phyloP scores from a whole-genome alignment of 2,329 filamentous ascomycete genomes.

The Leptographium wingfieldii region DNA sequence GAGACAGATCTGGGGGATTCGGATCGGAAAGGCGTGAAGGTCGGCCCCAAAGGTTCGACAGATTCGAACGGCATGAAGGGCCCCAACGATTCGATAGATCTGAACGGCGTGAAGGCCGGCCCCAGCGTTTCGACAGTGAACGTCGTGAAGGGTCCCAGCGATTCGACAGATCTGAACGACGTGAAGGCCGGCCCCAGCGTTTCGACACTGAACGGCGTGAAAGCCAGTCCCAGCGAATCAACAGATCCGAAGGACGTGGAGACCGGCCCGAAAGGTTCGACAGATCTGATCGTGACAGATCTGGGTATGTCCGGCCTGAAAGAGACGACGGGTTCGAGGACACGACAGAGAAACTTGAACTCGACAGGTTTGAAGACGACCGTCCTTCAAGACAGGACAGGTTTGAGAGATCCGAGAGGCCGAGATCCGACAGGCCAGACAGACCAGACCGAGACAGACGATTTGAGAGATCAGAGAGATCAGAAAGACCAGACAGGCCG shows the following conservation, averaged over 20 bases:
- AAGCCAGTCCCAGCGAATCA: not conserved
- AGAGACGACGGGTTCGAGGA: not conserved
- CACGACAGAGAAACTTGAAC: not conserved
- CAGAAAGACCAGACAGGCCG: not conserved
- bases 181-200: not conserved
- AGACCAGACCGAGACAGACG: not conserved
- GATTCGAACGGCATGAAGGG: not conserved
- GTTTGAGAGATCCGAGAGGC: not conserved
- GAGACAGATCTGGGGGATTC: not conserved
- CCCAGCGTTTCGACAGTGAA: too few relatives aligned
- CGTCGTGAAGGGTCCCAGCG: not conserved
- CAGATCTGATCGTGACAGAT: not conserved
- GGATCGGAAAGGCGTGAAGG: too few relatives aligned
- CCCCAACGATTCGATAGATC: too few relatives aligned
- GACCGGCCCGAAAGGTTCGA: not conserved
- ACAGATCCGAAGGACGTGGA: not conserved
- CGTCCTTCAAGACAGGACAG: too few relatives aligned
- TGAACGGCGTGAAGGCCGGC: not conserved
- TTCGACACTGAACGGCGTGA: too few relatives aligned
- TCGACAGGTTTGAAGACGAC: too few relatives aligned
- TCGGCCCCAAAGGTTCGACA: not conserved
- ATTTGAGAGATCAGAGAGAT: not conserved
- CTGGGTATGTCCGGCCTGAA: too few relatives aligned
- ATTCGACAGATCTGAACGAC: not conserved
- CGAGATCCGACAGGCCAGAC: too few relatives aligned